Evolutionary conservation across 1,284 basidiomycete genomes (phyloP).

Genomic region (Takashimella tepidaria): DNA sequence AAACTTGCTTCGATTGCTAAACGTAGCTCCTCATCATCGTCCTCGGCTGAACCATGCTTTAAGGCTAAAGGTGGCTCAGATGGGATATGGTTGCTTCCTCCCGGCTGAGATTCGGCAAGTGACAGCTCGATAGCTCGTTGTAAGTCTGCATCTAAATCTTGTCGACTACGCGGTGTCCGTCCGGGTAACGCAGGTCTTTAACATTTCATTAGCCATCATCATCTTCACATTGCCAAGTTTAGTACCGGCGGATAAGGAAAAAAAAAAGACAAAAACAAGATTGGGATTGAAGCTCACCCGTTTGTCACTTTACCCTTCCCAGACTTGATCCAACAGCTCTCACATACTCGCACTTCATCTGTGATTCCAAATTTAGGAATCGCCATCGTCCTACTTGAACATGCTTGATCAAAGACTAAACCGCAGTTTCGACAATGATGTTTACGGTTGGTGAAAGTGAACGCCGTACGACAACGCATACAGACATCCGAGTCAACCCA

Average conservation of each 20-base stretch:
- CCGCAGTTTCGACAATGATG: constrained; percentile 99
- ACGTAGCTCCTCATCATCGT: constrained; percentile 86
- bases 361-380: constrained; percentile 92
- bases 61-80: constrained; percentile 65
- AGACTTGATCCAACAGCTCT: constrained; percentile 75
- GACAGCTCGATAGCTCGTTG: constrained; percentile 91
- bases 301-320: constrained; percentile 40
- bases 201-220: background rate
- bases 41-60: constrained; percentile 55
- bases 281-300: constrained; percentile 16
- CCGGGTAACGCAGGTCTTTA: constrained; percentile 30
- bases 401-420: constrained; percentile 90
- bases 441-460: constrained; percentile 94
- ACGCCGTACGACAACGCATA: constrained; percentile 83
- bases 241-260: background rate
- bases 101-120: constrained; percentile 65
- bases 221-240: constrained; percentile 48
- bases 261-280: no score
- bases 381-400: constrained; percentile 77
- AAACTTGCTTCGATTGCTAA: constrained; percentile 95
- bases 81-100: constrained; percentile 38
- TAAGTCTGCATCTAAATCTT: constrained; percentile 76
- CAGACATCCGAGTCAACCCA: constrained; percentile 97
- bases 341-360: constrained; percentile 91
- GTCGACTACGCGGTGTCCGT: constrained; percentile 30